phyloP scores from a whole-genome alignment of 805 yeast species.

The Kodamaea kakaduensis region DNA sequence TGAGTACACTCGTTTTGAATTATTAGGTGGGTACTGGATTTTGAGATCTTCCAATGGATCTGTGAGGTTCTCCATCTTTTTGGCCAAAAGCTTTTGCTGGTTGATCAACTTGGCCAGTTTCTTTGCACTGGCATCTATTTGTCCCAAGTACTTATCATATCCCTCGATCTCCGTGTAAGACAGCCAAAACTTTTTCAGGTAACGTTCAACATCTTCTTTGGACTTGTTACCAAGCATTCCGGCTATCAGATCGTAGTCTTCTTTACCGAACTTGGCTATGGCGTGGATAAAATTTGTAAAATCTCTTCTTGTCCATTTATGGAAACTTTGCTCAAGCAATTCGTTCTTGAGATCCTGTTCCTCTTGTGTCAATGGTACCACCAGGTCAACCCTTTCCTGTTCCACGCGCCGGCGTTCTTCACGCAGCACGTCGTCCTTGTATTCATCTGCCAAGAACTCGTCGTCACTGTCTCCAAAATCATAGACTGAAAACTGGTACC shows the following conservation, averaged over 20 bases:
- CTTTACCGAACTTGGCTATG: constrained; percentile 63
- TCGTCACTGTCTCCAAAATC: constrained; percentile 60
- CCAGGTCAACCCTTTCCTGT: constrained; percentile 50
- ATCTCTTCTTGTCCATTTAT: constrained; percentile 70
- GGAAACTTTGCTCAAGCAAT: constrained; percentile 55
- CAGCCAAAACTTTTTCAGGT: constrained; percentile 62
- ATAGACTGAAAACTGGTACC: constrained; percentile 52
- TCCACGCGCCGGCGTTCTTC: constrained; percentile 43
- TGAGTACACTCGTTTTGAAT: constrained; percentile 70
- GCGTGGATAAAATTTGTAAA: constrained; percentile 68
- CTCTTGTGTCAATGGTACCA: constrained; percentile 58
- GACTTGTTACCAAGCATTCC: constrained; percentile 54
- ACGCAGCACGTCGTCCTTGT: constrained; percentile 32
- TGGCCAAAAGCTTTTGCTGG: constrained; percentile 53
- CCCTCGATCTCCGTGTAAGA: constrained; percentile 61
- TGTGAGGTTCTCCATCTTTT: constrained; percentile 49
- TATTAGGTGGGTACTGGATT: constrained; percentile 78
- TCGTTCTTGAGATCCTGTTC: constrained; percentile 53
- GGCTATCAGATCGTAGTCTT: constrained; percentile 47
- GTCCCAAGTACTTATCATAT: constrained; percentile 63
- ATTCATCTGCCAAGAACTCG: constrained; percentile 47
- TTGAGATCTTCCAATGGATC: constrained; percentile 60
- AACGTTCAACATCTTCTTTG: constrained; percentile 54
- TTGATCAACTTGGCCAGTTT: constrained; percentile 50
- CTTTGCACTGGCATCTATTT: constrained; percentile 70